A percentile compares a stretch with the other conserved stretches of the same genome.
Evolutionary conservation across 345 rosid species (phyloP).

Genomic region (Anastatica hierochuntica): DNA sequence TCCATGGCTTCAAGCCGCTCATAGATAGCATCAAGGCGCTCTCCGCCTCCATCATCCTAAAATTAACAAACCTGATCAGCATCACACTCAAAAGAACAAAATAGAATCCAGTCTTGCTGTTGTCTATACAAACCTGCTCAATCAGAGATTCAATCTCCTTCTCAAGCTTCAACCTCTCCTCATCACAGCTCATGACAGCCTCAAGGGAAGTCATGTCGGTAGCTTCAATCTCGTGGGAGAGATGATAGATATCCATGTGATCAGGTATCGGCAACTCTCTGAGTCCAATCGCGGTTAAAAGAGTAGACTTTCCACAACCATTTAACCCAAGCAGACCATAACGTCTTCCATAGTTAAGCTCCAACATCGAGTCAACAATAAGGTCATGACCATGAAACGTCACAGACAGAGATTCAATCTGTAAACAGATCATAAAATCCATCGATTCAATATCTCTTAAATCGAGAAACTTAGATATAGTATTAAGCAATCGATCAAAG

Average conservation of each 20-base stretch:
- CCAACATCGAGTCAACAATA: conserved; percentile 82
- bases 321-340: conserved; percentile 95
- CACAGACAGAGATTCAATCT: conserved; percentile 92
- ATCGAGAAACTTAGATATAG: background rate
- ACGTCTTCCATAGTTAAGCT: conserved; percentile 98
- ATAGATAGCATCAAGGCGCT: conserved; percentile 75
- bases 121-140: conserved; percentile 41
- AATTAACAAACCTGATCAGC: background rate
- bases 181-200: conserved; percentile 89
- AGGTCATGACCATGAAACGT: conserved; percentile 98
- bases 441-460: background rate
- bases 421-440: conserved; percentile 20
- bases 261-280: conserved; percentile 95
- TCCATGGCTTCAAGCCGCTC: conserved; percentile 91
- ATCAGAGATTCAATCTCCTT: conserved; percentile 74
- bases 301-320: conserved; percentile 98
- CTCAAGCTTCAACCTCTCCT: conserved; percentile 83
- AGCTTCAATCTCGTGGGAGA: conserved; percentile 83
- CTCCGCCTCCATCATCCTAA: conserved; percentile 98
- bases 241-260: conserved; percentile 91
- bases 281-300: conserved; percentile 72
- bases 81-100: background rate
- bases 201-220: conserved; percentile 89
- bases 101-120: background rate
- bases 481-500: background rate